Percentiles rank a stretch among this genome's conserved stretches.
Conservation (phyloP, 805 yeast species). For the Saturnispora gosingensis region DNA sequence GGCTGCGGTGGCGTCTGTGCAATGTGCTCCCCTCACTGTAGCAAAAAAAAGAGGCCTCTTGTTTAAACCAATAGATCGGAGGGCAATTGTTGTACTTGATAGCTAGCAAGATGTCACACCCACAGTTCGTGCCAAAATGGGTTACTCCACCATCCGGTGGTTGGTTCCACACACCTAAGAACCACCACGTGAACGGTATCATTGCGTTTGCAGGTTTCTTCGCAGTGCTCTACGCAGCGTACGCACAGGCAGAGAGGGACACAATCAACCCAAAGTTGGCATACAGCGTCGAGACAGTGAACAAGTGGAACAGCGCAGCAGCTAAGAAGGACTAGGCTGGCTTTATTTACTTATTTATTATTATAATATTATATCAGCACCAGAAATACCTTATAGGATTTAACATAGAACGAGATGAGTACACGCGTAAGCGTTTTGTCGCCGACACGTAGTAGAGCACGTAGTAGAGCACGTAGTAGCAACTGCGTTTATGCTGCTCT, state of each 20-base stretch:
- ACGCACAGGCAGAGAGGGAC: slow-evolving; percentile 30
- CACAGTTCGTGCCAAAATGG: slow-evolving; percentile 25
- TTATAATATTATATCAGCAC: not conserved
- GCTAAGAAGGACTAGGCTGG: slow-evolving; percentile 13
- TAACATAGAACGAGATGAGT: too few species aligned
- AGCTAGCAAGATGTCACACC: slow-evolving; percentile 14
- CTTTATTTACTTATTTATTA: slow-evolving; percentile 7
- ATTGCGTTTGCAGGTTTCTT: slow-evolving; percentile 33
- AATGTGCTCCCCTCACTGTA: too few species aligned
- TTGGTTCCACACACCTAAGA: slow-evolving; percentile 46
- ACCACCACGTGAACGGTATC: slow-evolving; percentile 37
- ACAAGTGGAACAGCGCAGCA: slow-evolving; percentile 43
- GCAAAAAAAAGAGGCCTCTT: too few species aligned
- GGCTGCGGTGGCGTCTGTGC: too few species aligned
- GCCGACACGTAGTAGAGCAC: too few species aligned
- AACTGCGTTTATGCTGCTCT: too few species aligned
- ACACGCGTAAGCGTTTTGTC: too few species aligned
- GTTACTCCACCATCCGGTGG: slow-evolving; percentile 43
- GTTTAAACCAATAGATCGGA: not conserved
- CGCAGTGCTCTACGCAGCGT: slow-evolving; percentile 26
- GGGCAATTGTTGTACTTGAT: not conserved
- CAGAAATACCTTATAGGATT: not conserved
- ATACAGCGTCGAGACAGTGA: slow-evolving; percentile 31
- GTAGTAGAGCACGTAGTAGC: too few species aligned
- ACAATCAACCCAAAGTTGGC: slow-evolving; percentile 29